Conservation (phyloP, 176 grass and related monocot species). For the Thalia dealbata region DNA sequence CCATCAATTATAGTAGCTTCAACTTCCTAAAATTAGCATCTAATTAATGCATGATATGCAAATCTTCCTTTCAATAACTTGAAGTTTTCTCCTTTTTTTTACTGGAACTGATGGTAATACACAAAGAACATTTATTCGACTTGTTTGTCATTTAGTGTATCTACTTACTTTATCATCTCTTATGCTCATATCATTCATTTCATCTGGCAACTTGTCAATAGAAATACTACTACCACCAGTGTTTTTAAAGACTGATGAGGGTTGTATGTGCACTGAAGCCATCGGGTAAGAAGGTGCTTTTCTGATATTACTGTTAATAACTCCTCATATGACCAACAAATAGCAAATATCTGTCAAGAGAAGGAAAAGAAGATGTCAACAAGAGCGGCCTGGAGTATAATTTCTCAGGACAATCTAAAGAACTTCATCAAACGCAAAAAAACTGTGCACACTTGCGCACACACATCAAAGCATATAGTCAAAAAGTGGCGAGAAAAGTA, state of each 20-base stretch:
- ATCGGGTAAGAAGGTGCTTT: slow-evolving; percentile 9
- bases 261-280: slow-evolving; percentile 20
- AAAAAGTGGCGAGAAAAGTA: not conserved
- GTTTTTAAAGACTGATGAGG: slow-evolving; percentile 32
- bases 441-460: not conserved
- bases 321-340: not conserved
- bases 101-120: not conserved
- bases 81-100: not conserved
- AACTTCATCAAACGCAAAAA: not conserved
- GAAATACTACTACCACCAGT: slow-evolving; percentile 27
- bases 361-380: not conserved
- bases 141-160: not conserved
- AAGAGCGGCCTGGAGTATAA: not conserved
- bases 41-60: not conserved
- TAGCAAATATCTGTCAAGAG: not conserved
- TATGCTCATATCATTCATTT: slow-evolving; percentile 66
- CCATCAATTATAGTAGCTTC: slow-evolving; percentile 62
- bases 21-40: slow-evolving; percentile 31
- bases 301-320: not conserved
- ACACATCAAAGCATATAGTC: not conserved
- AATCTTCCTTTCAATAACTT: not conserved
- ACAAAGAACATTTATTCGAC: not conserved
- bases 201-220: slow-evolving; percentile 45
- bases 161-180: slow-evolving; percentile 51
- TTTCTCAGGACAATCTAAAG: not conserved